A percentile compares a stretch with the other conserved stretches of the same genome.
Conservation (phyloP, 2,329 filamentous ascomycete genomes). For the Colletotrichum melonis region DNA sequence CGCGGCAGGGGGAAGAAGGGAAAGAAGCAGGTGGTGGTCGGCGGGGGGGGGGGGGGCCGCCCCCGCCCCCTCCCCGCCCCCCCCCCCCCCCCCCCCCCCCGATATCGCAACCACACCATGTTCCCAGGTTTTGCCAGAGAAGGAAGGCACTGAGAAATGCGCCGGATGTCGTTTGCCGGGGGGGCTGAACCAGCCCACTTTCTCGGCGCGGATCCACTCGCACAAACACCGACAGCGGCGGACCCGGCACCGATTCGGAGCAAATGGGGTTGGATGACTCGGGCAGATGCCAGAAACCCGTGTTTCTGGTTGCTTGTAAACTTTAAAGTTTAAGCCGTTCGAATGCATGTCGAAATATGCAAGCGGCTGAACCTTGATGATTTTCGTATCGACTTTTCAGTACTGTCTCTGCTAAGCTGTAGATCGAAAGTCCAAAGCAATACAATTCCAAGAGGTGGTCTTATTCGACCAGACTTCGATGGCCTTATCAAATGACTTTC, state of each 20-base stretch:
- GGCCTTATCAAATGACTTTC: no score
- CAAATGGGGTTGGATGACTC: not conserved
- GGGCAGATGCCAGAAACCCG: slow-evolving; percentile 1
- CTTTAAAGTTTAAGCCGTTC: not conserved
- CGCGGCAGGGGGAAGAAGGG: no score
- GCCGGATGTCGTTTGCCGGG: slow-evolving; percentile 16
- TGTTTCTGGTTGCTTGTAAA: not conserved
- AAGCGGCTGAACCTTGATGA: not conserved
- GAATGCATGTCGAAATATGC: not conserved
- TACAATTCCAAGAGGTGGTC: no score
- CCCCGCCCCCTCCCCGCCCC: no score
- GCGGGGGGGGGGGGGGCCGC: no score
- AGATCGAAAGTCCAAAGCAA: no score
- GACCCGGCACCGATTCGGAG: slow-evolving; percentile 16
- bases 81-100: no score
- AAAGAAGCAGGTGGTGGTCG: no score
- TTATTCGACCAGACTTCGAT: no score
- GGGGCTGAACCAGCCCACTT: slow-evolving; percentile 13
- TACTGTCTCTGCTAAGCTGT: not conserved
- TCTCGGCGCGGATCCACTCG: slow-evolving; percentile 21
- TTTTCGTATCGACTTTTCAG: not conserved
- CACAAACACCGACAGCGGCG: slow-evolving; percentile 12
- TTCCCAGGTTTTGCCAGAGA: not conserved
- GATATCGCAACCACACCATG: slow-evolving; percentile 15
- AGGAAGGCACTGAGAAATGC: not conserved